These are phyloP conservation scores for Neurospora sp. DNA, from an alignment of 495 filamentous ascomycete species.

Conservation along the genomic window DNA sequence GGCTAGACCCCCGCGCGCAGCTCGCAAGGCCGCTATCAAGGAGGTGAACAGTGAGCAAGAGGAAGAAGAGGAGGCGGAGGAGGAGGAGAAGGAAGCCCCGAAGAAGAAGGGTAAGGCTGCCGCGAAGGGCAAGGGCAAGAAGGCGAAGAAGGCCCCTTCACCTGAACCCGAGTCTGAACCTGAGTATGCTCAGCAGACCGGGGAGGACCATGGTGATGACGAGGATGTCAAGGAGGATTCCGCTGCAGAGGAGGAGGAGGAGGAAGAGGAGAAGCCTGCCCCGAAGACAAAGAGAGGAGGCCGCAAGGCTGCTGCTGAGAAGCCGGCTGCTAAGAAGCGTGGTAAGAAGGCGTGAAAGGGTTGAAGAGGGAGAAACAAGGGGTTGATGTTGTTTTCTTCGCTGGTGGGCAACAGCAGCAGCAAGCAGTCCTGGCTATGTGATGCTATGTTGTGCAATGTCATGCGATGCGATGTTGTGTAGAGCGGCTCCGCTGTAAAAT, in stretches of 20 bases:
- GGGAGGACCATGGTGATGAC: slow-evolving; percentile 8
- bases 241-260: slow-evolving; percentile 7
- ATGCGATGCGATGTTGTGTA: background rate
- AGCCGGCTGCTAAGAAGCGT: slow-evolving; percentile 9
- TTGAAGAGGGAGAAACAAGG: background rate
- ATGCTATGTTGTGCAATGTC: background rate
- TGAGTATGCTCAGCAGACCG: slow-evolving; percentile 11
- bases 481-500: background rate
- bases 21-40: slow-evolving; percentile 15
- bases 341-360: slow-evolving; percentile 11
- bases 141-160: slow-evolving; percentile 8
- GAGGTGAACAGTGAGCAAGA: slow-evolving; percentile 17
- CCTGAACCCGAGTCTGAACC: slow-evolving; percentile 11
- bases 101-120: background rate
- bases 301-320: slow-evolving; percentile 17
- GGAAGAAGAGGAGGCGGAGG: slow-evolving; percentile 1
- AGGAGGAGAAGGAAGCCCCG: background rate
- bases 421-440: background rate
- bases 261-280: slow-evolving; percentile 7
- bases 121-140: slow-evolving; percentile 6
- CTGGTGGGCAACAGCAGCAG: background rate
- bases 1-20: slow-evolving; percentile 4
- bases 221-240: background rate
- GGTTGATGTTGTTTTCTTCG: background rate
- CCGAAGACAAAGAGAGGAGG: slow-evolving; percentile 18